A percentile compares a stretch with the other conserved stretches of the same genome.
These are phyloP conservation scores for Mesostigma viride DNA, from an alignment of 139 green algal genomes.

Conservation along the genomic window DNA sequence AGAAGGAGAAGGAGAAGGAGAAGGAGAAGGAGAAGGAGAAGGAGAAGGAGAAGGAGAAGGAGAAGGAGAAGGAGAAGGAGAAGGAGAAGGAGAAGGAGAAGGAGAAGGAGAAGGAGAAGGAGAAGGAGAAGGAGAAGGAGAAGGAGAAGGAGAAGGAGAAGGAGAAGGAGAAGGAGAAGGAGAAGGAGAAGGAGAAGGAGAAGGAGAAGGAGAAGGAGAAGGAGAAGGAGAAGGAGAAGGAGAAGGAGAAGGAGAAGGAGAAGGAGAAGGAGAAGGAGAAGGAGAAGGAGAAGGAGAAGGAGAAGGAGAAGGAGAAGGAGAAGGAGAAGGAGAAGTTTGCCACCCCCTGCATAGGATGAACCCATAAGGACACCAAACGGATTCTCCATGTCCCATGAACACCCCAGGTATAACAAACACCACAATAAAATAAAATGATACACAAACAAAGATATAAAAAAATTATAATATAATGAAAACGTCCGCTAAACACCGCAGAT, in stretches of 20 bases:
- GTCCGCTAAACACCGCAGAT: too few relatives aligned
- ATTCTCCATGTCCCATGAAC: too few relatives aligned
- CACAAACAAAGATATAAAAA: too few relatives aligned
- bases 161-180: constrained; percentile 8
- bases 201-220: constrained; percentile 2
- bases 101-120: constrained; percentile 3
- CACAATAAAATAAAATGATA: too few relatives aligned
- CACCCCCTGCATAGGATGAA: too few relatives aligned
- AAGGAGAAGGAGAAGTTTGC: constrained; percentile 7
- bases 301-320: constrained; percentile 7
- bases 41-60: constrained; percentile 2
- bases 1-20: constrained; percentile 2
- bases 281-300: constrained; percentile 9
- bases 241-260: constrained; percentile 8
- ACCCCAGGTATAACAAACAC: too few relatives aligned
- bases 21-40: constrained; percentile 3
- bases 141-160: constrained; percentile 6
- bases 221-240: constrained; percentile 6
- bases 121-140: constrained; percentile 7
- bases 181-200: constrained; percentile 8
- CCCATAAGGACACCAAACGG: too few relatives aligned
- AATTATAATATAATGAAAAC: too few relatives aligned
- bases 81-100: constrained; percentile 3
- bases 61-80: constrained; percentile 2
- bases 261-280: constrained; percentile 4